Conservation (phyloP, 2,329 filamentous ascomycete species). For the Colletotrichum tropicicola region DNA sequence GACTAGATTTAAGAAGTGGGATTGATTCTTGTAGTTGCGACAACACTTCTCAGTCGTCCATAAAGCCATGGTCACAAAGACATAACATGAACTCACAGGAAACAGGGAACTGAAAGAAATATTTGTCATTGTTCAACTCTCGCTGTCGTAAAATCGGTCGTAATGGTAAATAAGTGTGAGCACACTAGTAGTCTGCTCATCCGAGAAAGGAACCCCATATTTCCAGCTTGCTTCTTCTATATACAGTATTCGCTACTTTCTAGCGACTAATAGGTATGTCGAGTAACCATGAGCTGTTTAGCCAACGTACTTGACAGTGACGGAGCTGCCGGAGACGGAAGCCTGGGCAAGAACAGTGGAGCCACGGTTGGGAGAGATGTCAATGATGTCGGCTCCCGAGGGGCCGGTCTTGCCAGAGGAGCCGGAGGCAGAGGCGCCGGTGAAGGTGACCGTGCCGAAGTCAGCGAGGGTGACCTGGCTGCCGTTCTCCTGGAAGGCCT, state of each 20-base stretch:
- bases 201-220: neutral
- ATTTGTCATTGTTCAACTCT: neutral
- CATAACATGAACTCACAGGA: too few relatives aligned
- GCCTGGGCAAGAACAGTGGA: conserved; percentile 20
- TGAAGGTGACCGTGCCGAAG: conserved; percentile 40
- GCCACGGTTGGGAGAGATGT: conserved; percentile 28
- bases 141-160: neutral
- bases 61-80: too few relatives aligned
- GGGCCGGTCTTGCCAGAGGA: conserved; percentile 32
- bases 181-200: too few relatives aligned
- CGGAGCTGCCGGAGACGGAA: conserved; percentile 22
- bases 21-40: neutral
- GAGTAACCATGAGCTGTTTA: neutral
- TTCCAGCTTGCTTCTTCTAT: neutral
- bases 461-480: conserved; percentile 39
- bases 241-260: too few relatives aligned
- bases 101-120: too few relatives aligned
- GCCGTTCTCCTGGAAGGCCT: conserved; percentile 45
- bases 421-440: conserved; percentile 34
- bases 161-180: too few relatives aligned
- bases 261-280: too few relatives aligned
- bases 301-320: conserved; percentile 21
- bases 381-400: conserved; percentile 30
- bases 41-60: too few relatives aligned
- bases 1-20: neutral